These are phyloP conservation scores for Micractinium conductrix DNA, from an alignment of 139 green algal genomes.

Conservation along the genomic window DNA sequence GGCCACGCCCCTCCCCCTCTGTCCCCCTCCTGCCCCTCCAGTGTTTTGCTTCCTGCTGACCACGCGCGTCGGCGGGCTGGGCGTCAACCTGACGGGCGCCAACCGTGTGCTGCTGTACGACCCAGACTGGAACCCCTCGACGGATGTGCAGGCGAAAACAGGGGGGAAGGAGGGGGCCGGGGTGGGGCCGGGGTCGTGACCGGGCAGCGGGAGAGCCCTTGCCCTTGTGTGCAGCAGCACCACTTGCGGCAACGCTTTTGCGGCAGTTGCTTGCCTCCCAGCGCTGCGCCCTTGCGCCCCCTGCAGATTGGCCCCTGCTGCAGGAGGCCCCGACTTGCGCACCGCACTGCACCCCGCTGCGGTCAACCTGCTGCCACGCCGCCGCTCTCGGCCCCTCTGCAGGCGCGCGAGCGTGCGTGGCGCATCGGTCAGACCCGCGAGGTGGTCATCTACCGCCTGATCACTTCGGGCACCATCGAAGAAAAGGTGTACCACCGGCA, in stretches of 20 bases:
- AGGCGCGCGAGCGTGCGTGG: slow-evolving; percentile 96
- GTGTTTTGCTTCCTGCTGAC: slow-evolving; percentile 96
- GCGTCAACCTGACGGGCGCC: slow-evolving; percentile 96
- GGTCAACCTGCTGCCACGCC: background rate
- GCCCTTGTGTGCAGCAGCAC: too few relatives aligned
- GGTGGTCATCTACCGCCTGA: slow-evolving; percentile 95
- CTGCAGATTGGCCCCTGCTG: too few relatives aligned
- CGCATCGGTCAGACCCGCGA: slow-evolving; percentile 93
- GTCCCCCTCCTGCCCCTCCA: background rate
- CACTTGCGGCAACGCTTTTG: too few relatives aligned
- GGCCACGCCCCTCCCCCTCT: too few relatives aligned
- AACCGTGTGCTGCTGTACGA: slow-evolving; percentile 96
- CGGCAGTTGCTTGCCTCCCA: background rate
- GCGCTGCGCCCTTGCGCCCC: too few relatives aligned
- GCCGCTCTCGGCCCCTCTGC: background rate
- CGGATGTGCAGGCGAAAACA: slow-evolving; percentile 76
- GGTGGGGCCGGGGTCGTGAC: too few relatives aligned
- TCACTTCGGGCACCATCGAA: slow-evolving; percentile 97
- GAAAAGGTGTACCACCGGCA: slow-evolving; percentile 98
- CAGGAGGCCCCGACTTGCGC: too few relatives aligned
- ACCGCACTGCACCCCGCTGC: background rate
- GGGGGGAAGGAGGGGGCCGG: too few relatives aligned
- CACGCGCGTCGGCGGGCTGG: slow-evolving; percentile 96
- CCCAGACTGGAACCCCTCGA: slow-evolving; percentile 98
- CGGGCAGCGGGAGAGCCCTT: too few relatives aligned